Evolutionary conservation across 148 eudicot species (phyloP).

Genomic region (Agrostemma githago): DNA sequence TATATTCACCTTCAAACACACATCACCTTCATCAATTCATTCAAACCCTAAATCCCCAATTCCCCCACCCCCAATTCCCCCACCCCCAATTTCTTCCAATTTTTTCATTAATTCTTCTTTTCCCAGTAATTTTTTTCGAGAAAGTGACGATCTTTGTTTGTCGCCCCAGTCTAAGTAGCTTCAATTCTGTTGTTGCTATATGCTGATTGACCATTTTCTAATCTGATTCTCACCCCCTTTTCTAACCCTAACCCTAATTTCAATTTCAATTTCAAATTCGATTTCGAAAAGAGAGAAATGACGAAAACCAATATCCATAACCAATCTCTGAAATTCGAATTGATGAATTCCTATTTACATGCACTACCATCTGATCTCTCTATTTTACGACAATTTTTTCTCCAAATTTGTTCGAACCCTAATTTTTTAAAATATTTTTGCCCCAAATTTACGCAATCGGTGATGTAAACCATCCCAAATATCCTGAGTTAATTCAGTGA

Average conservation of each 20-base stretch:
- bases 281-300: slow-evolving; percentile 23
- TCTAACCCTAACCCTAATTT: neutral
- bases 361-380: slow-evolving; percentile 37
- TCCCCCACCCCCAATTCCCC: neutral
- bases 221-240: slow-evolving; percentile 23
- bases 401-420: too few relatives aligned
- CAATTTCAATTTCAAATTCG: neutral
- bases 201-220: slow-evolving; percentile 29
- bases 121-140: neutral
- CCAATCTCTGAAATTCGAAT: slow-evolving; percentile 11
- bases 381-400: neutral
- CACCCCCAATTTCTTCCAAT: neutral
- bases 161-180: slow-evolving; percentile 38
- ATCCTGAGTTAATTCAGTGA: slow-evolving; percentile 27
- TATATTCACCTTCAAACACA: neutral
- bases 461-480: slow-evolving; percentile 25
- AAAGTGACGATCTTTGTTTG: slow-evolving; percentile 27
- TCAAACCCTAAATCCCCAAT: neutral
- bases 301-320: slow-evolving; percentile 27
- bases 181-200: slow-evolving; percentile 14
- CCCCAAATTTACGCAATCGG: slow-evolving; percentile 21
- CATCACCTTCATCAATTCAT: neutral
- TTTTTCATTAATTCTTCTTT: neutral
- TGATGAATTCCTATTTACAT: slow-evolving; percentile 29
- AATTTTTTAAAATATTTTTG: neutral